These are phyloP conservation scores for Mrakia frigida DNA, from an alignment of 768 basidiomycete species.

Conservation along the genomic window DNA sequence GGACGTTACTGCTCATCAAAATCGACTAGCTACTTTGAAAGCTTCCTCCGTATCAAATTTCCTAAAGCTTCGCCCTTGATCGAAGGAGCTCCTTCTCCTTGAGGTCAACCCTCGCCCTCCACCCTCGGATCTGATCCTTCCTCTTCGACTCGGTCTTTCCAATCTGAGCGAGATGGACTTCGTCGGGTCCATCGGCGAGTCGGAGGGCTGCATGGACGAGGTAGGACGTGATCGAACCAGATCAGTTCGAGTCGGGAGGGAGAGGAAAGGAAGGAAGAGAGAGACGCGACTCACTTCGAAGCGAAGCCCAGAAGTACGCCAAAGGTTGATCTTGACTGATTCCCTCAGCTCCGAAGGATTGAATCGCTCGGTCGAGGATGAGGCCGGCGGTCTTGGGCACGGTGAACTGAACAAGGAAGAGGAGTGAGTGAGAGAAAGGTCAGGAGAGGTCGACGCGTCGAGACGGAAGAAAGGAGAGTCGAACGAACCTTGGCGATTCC, in stretches of 20 bases:
- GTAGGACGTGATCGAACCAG: no score
- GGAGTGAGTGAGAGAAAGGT: background rate
- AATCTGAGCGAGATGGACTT: constrained; percentile 94
- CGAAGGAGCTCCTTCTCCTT: background rate
- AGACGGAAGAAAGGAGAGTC: background rate
- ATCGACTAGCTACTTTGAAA: no score
- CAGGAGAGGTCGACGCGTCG: background rate
- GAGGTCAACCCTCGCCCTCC: background rate
- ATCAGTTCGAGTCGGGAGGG: no score
- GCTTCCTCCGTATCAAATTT: no score
- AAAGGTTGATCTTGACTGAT: constrained; percentile 82
- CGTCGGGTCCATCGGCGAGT: constrained; percentile 48
- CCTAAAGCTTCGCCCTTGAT: background rate
- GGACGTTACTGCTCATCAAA: no score
- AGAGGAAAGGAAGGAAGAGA: no score
- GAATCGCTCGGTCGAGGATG: constrained; percentile 92
- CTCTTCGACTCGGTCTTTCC: constrained; percentile 64
- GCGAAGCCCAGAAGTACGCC: constrained; percentile 66
- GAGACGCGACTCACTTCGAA: constrained; percentile 52
- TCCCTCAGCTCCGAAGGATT: constrained; percentile 94
- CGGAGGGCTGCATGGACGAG: constrained; percentile 69
- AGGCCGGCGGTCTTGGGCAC: constrained; percentile 83
- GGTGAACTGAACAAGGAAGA: constrained; percentile 61
- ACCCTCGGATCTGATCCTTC: background rate
- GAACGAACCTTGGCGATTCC: constrained; percentile 81